phyloP scores from a whole-genome alignment of 768 basidiomycete species.

The Mycena olivaceomarginata region DNA sequence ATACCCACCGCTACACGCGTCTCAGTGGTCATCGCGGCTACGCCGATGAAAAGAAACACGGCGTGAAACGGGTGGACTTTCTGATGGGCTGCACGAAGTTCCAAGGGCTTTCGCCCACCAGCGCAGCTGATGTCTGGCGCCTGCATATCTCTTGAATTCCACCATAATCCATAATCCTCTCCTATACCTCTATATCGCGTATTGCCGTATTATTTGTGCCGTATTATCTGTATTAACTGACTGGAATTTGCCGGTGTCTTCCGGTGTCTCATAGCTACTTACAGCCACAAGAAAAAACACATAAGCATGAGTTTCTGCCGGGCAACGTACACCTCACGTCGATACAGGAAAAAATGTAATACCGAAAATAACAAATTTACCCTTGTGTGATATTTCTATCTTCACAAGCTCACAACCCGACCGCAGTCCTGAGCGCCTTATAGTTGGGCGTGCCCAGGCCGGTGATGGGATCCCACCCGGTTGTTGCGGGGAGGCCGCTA shows the following conservation, averaged over 20 bases:
- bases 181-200: neutral
- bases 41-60: conserved; percentile 55
- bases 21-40: conserved; percentile 46
- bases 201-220: neutral
- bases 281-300: neutral
- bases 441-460: conserved; percentile 29
- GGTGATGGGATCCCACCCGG: conserved; percentile 31
- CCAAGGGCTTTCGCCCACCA: conserved; percentile 12
- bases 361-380: conserved; percentile 4
- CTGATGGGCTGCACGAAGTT: conserved; percentile 48
- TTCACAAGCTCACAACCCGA: conserved; percentile 15
- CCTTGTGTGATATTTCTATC: conserved; percentile 9
- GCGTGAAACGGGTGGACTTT: conserved; percentile 63
- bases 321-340: neutral
- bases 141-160: neutral
- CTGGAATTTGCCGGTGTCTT: too few relatives aligned
- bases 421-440: conserved; percentile 15
- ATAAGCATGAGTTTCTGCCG: neutral
- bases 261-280: too few relatives aligned
- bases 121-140: conserved; percentile 18
- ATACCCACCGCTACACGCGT: conserved; percentile 52
- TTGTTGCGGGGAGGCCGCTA: conserved; percentile 5
- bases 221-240: too few relatives aligned
- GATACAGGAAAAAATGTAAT: conserved; percentile 12
- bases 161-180: neutral